Evolutionary conservation across 345 rosid species (phyloP).

Genomic region (Pugionium cornutum): DNA sequence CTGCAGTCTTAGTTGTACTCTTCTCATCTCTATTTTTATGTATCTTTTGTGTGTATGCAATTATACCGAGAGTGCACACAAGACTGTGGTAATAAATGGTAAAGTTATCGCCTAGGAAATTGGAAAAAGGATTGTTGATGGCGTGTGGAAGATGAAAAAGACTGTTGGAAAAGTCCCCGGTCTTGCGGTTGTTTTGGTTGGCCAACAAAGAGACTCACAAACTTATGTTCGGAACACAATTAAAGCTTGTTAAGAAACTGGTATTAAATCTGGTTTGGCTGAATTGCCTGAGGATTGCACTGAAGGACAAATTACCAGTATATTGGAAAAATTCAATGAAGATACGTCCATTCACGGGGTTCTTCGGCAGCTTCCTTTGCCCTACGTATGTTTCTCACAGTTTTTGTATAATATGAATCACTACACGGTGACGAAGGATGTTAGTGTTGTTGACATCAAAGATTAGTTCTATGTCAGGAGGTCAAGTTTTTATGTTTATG

Average conservation of each 20-base stretch:
- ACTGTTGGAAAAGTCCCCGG: constrained; percentile 74
- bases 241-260: constrained; percentile 79
- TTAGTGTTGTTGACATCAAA: constrained; percentile 10
- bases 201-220: constrained; percentile 76
- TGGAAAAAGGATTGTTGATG: constrained; percentile 53
- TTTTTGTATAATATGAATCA: constrained; percentile 12
- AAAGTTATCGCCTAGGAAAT: constrained; percentile 77
- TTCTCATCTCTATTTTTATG: neutral
- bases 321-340: constrained; percentile 52
- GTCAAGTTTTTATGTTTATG: constrained; percentile 6
- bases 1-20: constrained; percentile 6
- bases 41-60: constrained; percentile 8
- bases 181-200: constrained; percentile 79
- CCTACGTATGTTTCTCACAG: constrained; percentile 61
- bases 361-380: constrained; percentile 95
- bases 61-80: constrained; percentile 47
- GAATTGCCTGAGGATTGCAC: constrained; percentile 59
- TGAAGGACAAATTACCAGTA: constrained; percentile 55
- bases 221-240: constrained; percentile 84
- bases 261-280: constrained; percentile 68
- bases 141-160: constrained; percentile 75
- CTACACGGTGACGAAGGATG: constrained; percentile 12
- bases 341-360: constrained; percentile 79
- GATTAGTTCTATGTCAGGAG: constrained; percentile 14
- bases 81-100: constrained; percentile 66